Conservation (phyloP, 352 stramenopile species). For the Blastocystis sp. region DNA sequence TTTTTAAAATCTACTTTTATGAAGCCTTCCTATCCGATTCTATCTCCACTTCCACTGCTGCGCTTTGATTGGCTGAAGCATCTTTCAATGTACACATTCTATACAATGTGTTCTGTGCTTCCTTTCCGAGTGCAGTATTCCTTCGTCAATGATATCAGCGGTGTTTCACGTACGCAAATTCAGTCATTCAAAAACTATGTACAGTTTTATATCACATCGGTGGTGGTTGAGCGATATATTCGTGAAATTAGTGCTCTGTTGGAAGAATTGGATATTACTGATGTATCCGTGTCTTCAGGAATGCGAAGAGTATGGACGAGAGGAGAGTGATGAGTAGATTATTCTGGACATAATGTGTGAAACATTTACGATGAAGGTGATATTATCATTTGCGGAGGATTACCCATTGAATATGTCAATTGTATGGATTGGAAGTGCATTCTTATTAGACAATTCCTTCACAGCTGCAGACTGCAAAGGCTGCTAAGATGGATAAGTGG, state of each 20-base stretch:
- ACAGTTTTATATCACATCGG: neutral
- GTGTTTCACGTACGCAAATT: neutral
- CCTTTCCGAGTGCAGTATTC: neutral
- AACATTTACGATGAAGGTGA: neutral
- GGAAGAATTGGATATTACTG: neutral
- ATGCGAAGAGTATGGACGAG: neutral
- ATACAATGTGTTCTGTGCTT: neutral
- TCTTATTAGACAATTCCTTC: neutral
- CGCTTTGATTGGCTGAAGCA: neutral
- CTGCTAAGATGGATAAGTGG: neutral
- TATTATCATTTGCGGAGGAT: neutral
- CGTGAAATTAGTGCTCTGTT: neutral
- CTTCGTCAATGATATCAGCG: constrained; percentile 10
- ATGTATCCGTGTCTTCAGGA: neutral
- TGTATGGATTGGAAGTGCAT: neutral
- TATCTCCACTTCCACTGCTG: neutral
- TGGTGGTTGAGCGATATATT: neutral
- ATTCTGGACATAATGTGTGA: neutral
- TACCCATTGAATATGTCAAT: constrained; percentile 34
- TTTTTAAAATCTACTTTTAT: neutral
- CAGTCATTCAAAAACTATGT: neutral
- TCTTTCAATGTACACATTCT: constrained; percentile 10
- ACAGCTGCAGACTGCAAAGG: neutral
- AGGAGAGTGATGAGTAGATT: neutral
- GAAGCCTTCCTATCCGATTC: neutral